Evolutionary conservation across 768 basidiomycete species (phyloP).

Genomic region (Tulasnella sp.): DNA sequence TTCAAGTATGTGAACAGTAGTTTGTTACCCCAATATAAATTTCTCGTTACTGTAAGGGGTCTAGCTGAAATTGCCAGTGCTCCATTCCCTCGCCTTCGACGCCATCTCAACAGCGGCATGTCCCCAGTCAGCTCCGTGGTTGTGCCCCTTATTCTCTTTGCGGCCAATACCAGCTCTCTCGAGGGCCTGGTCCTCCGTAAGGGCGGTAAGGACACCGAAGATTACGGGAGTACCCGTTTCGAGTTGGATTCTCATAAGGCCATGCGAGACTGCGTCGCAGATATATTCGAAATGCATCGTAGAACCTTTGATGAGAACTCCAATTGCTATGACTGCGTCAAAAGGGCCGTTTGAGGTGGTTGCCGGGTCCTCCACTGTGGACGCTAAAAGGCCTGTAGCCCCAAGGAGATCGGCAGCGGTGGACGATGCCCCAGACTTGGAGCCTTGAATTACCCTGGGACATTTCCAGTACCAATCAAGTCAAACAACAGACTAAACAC

Average conservation of each 20-base stretch:
- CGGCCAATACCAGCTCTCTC: conserved; percentile 86
- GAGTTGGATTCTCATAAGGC: conserved; percentile 89
- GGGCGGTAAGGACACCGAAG: conserved; percentile 91
- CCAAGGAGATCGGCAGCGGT: conserved; percentile 77
- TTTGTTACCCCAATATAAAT: background rate
- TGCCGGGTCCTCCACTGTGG: conserved; percentile 54
- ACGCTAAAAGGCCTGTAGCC: conserved; percentile 44
- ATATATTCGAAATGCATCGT: conserved; percentile 99
- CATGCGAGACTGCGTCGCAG: conserved; percentile 87
- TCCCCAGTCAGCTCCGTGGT: conserved; percentile 99
- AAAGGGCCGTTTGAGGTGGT: conserved; percentile 57
- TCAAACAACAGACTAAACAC: background rate
- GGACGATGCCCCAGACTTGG: conserved; percentile 72
- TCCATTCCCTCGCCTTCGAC: conserved; percentile 59
- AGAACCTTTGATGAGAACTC: conserved; percentile 94
- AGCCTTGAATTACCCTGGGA: conserved; percentile 78
- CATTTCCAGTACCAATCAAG: background rate
- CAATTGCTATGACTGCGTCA: conserved; percentile 94
- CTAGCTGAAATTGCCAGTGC: conserved; percentile 55
- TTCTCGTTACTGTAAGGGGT: background rate
- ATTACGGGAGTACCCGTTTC: conserved; percentile 93
- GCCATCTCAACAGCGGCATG: conserved; percentile 94
- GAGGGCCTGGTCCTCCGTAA: conserved; percentile 90
- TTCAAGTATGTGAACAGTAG: background rate
- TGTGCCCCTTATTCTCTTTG: conserved; percentile 73